Percentiles rank a stretch among this genome's conserved stretches.
Evolutionary conservation across 345 rosid species (phyloP).

Genomic region (Citrus glauca): DNA sequence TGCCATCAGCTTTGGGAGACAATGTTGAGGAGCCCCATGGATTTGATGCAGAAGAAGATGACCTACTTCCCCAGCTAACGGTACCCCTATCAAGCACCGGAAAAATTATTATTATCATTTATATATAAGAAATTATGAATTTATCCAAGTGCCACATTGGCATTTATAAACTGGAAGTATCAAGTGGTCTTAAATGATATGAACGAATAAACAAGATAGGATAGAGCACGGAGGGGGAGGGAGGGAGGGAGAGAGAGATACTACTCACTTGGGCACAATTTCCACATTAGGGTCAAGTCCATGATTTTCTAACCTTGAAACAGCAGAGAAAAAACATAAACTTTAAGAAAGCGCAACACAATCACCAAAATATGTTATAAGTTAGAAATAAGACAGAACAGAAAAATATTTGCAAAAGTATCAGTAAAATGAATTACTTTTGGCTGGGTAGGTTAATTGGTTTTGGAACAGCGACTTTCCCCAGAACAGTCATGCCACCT

Average conservation of each 20-base stretch:
- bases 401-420: neutral
- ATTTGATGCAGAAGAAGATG: slow-evolving; percentile 68
- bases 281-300: slow-evolving; percentile 96
- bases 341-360: neutral
- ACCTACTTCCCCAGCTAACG: slow-evolving; percentile 85
- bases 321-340: slow-evolving; percentile 16
- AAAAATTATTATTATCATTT: neutral
- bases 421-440: slow-evolving; percentile 44
- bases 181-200: neutral
- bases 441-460: slow-evolving; percentile 99
- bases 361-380: neutral
- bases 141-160: neutral
- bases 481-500: slow-evolving; percentile 88
- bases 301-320: slow-evolving; percentile 91
- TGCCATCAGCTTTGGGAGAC: slow-evolving; percentile 71
- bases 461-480: slow-evolving; percentile 95
- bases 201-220: neutral
- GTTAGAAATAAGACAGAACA: neutral
- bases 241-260: neutral
- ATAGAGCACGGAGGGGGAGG: neutral
- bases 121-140: neutral
- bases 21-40: slow-evolving; percentile 81
- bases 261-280: slow-evolving; percentile 96
- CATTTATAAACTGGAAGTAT: neutral
- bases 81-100: slow-evolving; percentile 58